Evolutionary conservation across 257 asterid species (phyloP), one percentile per base, ranked within the genome.

Genomic region (Solanum acaule): DNA sequence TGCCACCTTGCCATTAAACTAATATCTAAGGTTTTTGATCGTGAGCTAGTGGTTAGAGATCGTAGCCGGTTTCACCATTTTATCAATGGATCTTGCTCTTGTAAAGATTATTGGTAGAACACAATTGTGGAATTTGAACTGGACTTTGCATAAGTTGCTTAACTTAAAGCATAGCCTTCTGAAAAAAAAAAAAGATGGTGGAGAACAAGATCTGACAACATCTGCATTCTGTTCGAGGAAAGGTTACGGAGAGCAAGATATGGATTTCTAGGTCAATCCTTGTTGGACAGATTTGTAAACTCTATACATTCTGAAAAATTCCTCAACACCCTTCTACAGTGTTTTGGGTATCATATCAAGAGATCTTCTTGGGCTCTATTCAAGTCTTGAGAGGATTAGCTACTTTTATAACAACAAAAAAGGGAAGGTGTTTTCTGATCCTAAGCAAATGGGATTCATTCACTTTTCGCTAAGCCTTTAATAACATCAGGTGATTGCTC

Each of bases 1-100:
- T 96, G 98, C 86, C 98, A 96, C 90, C 65, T 95, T 33, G 96
- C 96, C 6, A 91, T 96, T 27, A 96, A 96, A 87, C 86, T 94
- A 67, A 18, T 92, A 70, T 94, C 98, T 1, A 94, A 93, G 90
- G 85, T 95, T 83, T 96, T 90, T 70, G 90, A 87, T 86, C 88
- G 98, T 77, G 96, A 96, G 84, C 93, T 96, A 84, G 93, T 94
- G 37, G 98, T 95, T 71, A 94, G 98, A 90, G 98, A 96, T 90
- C 91, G 95, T 22, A 96, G 98, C 83, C 90, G 98, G 88, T 96
- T 96, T 92, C 98, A 94, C 92, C 98, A 95, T 92, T 95, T 95
- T 75, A 91, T 86, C 83, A 91, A 91, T 56, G 98, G 98, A 59
- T 85, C 38, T 83, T 95, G 98, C 90, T 94, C 97, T 90, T 96